phyloP scores from a whole-genome alignment of 1,139 yeast genomes.

The Debaryomyces singareniensis region DNA sequence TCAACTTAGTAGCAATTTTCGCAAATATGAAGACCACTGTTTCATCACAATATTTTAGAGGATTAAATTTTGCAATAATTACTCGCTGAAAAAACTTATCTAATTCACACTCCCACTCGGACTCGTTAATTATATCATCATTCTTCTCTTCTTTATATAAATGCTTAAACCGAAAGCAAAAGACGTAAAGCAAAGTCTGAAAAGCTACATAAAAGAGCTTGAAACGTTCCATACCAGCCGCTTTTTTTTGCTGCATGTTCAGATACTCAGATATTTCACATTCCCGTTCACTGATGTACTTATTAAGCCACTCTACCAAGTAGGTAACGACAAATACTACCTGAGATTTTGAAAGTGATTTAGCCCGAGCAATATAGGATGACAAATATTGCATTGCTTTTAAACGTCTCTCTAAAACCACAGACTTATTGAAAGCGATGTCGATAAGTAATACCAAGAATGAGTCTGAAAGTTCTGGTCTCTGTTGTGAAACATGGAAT shows the following conservation, averaged over 20 bases:
- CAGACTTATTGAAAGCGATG: slow-evolving; percentile 64
- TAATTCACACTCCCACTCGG: slow-evolving; percentile 74
- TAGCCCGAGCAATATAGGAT: slow-evolving; percentile 87
- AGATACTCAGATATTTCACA: slow-evolving; percentile 59
- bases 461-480: slow-evolving; percentile 78
- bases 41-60: slow-evolving; percentile 87
- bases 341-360: slow-evolving; percentile 62
- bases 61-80: slow-evolving; percentile 85
- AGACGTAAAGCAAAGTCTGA: slow-evolving; percentile 85
- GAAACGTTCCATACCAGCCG: slow-evolving; percentile 72
- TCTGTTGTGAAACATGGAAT: slow-evolving; percentile 77
- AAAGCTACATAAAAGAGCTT: slow-evolving; percentile 88
- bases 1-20: slow-evolving; percentile 81
- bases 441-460: slow-evolving; percentile 79
- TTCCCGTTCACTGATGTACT: slow-evolving; percentile 79
- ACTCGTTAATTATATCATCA: slow-evolving; percentile 11
- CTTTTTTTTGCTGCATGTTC: slow-evolving; percentile 8
- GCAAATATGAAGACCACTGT: slow-evolving; percentile 94
- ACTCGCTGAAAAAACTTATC: slow-evolving; percentile 85
- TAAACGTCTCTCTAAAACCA: slow-evolving; percentile 66
- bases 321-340: slow-evolving; percentile 74
- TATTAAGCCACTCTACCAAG: slow-evolving; percentile 75
- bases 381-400: slow-evolving; percentile 90
- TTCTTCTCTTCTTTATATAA: slow-evolving; percentile 32
- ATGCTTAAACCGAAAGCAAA: slow-evolving; percentile 75